Evolutionary conservation across 805 yeast genomes (phyloP).

Genomic region (Teunomyces tritomae): DNA sequence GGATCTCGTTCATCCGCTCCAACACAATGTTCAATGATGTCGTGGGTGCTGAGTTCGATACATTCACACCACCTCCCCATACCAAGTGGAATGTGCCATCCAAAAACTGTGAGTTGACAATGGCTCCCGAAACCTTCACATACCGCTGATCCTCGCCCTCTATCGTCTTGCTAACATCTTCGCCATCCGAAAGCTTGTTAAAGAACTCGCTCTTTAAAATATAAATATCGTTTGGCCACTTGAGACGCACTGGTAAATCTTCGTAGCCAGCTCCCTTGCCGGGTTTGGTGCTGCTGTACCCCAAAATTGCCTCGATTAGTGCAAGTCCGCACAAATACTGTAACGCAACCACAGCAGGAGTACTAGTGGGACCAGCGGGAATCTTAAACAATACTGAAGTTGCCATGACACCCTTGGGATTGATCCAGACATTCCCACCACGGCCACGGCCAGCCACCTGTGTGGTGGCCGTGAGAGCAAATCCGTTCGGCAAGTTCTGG

Average conservation of each 20-base stretch:
- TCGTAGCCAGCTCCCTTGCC: conserved; percentile 56
- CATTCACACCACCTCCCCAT: conserved; percentile 85
- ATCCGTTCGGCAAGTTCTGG: conserved; percentile 65
- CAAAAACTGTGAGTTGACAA: conserved; percentile 74
- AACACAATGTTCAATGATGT: conserved; percentile 79
- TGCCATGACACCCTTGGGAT: conserved; percentile 90
- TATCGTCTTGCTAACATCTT: conserved; percentile 33
- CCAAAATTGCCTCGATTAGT: conserved; percentile 68
- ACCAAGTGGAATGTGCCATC: conserved; percentile 62
- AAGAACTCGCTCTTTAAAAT: conserved; percentile 63
- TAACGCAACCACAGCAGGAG: conserved; percentile 62
- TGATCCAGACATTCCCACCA: conserved; percentile 93
- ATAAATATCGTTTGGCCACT: conserved; percentile 97
- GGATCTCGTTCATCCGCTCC: conserved; percentile 52
- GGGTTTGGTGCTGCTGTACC: conserved; percentile 45
- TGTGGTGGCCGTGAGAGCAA: conserved; percentile 66
- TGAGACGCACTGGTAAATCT: conserved; percentile 74
- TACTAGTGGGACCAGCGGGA: conserved; percentile 25
- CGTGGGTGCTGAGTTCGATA: conserved; percentile 84
- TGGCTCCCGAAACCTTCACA: conserved; percentile 77
- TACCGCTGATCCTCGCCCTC: conserved; percentile 62
- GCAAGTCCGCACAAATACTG: conserved; percentile 88
- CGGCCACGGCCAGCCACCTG: conserved; percentile 94
- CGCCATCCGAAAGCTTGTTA: conserved; percentile 25
- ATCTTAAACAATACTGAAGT: conserved; percentile 67